Base-by-base conservation (phyloP, 176 grass and related monocot species). In the Musa itinerans region DNA sequence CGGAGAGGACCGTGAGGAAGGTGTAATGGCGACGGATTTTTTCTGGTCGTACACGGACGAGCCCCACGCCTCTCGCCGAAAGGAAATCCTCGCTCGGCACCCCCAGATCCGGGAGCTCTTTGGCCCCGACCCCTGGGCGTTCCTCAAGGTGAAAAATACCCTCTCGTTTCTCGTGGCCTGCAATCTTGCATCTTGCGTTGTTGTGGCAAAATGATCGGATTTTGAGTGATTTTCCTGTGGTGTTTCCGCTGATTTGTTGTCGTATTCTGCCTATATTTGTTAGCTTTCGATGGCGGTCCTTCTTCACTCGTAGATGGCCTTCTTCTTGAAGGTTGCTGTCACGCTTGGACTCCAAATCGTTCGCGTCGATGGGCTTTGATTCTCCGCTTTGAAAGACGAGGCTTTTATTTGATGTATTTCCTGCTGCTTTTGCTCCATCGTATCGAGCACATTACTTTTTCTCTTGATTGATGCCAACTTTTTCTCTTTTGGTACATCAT, bases 31-130 rank as follows among this genome's bases (percentile, higher is more conserved):
- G 17, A 92, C 88, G 58, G 88, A 92, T 63, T 99, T 99, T 81
- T 94, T 99, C 78, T 99, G 95, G 95, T 99, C 95, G 50, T 99
- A 99, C 86, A 99, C 90, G 8, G 95, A 94, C 88, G 95, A 99
- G 81, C 95, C 95, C 14, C 95, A 99, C 84, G 90, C 95, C 52
- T 89, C 95, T 55, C 90, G 90, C 62, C 86, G 90, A 52, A 69
- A 91, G 62, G 85, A 94, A 82, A 99, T 99, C 90, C 95, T 99
- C 50, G 54, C 90, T 50, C 87, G 76, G 76, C 75, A 99, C 82
- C 95, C 95, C 25, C 90, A 99, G 78, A 99, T 99, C 88, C 89
- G 93, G 65, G 95, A 92, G 78, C 95, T 99, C 72, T 99, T 99
- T 76, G 95, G 95, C 72, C 88, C 95, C 74, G 95, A 99, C 54